Percentiles rank a stretch among this genome's conserved stretches.
These are phyloP conservation scores for Moesziomyces globuligerus DNA, from an alignment of 1,284 basidiomycete genomes.

Conservation along the genomic window DNA sequence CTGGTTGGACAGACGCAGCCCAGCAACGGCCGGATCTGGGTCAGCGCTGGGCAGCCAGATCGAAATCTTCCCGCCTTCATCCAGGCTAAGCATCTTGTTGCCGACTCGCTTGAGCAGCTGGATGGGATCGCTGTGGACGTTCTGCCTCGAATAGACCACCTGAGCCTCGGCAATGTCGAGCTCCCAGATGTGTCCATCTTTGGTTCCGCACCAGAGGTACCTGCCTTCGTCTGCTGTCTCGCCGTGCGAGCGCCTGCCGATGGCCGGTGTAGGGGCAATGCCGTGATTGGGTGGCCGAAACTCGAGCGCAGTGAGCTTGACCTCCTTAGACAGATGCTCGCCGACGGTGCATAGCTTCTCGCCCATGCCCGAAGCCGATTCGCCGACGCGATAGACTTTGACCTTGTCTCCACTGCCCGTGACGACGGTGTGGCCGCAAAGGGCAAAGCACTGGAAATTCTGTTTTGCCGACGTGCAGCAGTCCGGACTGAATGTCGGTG, in stretches of 20 bases:
- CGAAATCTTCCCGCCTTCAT: conserved; percentile 65
- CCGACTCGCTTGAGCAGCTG: conserved; percentile 53
- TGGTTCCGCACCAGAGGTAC: conserved; percentile 63
- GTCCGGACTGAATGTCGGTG: conserved; percentile 43
- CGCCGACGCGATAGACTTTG: conserved; percentile 54
- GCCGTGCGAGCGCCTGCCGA: conserved; percentile 27
- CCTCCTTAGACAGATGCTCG: conserved; percentile 46
- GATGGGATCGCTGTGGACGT: conserved; percentile 56
- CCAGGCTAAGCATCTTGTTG: conserved; percentile 56
- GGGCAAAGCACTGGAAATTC: conserved; percentile 45
- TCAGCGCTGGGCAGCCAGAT: conserved; percentile 52
- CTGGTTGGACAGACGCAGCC: conserved; percentile 42
- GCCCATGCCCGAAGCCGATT: conserved; percentile 27
- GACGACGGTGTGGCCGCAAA: conserved; percentile 47
- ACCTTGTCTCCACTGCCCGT: conserved; percentile 54
- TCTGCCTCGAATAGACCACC: conserved; percentile 41
- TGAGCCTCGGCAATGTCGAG: conserved; percentile 52
- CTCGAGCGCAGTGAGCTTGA: conserved; percentile 50
- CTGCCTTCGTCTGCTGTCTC: conserved; percentile 52
- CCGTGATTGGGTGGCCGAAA: conserved; percentile 47
- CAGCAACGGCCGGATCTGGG: conserved; percentile 24
- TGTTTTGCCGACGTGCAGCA: conserved; percentile 36
- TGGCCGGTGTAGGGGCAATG: conserved; percentile 14
- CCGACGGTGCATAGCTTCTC: conserved; percentile 54
- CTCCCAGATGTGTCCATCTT: conserved; percentile 59